Percentiles rank a stretch among this genome's conserved stretches.
phyloP scores from a whole-genome alignment of 2,329 filamentous ascomycete genomes.

The Raffaelea arxii region DNA sequence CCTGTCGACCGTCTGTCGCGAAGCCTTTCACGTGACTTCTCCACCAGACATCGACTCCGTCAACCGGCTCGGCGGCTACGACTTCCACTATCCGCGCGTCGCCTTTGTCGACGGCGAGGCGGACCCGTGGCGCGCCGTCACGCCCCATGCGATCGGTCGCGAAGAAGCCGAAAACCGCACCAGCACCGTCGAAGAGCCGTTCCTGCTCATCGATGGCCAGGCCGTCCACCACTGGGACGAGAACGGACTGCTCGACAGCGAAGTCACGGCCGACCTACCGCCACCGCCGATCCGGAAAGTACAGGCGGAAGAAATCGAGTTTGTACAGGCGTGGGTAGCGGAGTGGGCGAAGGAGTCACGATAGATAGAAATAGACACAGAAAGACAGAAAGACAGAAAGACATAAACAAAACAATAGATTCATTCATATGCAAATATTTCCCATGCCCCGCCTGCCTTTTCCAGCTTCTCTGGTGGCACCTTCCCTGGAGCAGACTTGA shows the following conservation, averaged over 20 bases:
- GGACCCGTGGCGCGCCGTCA: slow-evolving; percentile 72
- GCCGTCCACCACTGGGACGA: slow-evolving; percentile 73
- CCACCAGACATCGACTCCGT: slow-evolving; percentile 55
- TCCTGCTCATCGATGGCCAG: slow-evolving; percentile 61
- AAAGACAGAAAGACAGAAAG: no score
- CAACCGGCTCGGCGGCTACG: slow-evolving; percentile 68
- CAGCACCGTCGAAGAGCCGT: slow-evolving; percentile 57
- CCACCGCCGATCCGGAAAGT: slow-evolving; percentile 7
- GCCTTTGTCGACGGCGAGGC: slow-evolving; percentile 69
- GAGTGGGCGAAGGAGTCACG: slow-evolving; percentile 6
- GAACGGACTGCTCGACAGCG: slow-evolving; percentile 54
- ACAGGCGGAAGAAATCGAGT: slow-evolving; percentile 12
- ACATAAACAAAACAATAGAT: no score
- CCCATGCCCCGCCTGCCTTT: no score
- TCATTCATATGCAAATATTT: no score
- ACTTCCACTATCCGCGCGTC: slow-evolving; percentile 64
- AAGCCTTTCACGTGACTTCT: slow-evolving; percentile 59
- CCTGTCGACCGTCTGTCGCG: slow-evolving; percentile 49
- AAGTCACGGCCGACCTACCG: slow-evolving; percentile 32
- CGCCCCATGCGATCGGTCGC: slow-evolving; percentile 56
- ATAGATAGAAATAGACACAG: background rate
- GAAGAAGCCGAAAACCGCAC: no score
- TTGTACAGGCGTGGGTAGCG: slow-evolving; percentile 12
- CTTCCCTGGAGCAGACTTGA: no score
- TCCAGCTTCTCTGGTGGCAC: no score